Percentiles rank a stretch among this genome's conserved stretches.
Evolutionary conservation across 495 filamentous ascomycete species (phyloP).

Genomic region (Viridothelium virens): DNA sequence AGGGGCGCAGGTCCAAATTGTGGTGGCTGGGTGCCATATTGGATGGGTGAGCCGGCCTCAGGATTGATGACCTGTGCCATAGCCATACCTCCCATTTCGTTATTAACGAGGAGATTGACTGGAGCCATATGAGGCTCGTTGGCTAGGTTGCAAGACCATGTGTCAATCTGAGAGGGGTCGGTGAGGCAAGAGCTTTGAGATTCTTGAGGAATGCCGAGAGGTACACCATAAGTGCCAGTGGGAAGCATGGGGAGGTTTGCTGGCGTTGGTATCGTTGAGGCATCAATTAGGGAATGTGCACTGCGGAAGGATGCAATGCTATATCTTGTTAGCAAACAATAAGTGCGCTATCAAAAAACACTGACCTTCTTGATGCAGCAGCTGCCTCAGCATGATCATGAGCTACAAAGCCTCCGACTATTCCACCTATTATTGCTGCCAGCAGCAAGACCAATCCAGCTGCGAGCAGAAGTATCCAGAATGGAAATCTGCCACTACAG

Average conservation of each 20-base stretch:
- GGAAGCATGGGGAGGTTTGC: constrained; percentile 42
- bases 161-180: constrained; percentile 47
- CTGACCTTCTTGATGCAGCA: neutral
- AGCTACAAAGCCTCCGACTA: constrained; percentile 35
- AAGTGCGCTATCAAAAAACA: neutral
- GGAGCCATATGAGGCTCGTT: constrained; percentile 4
- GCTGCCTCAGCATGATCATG: constrained; percentile 14
- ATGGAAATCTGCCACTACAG: constrained; percentile 29
- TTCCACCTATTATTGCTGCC: constrained; percentile 29
- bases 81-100: constrained; percentile 40
- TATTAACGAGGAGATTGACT: constrained; percentile 30
- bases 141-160: constrained; percentile 60
- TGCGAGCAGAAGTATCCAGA: constrained; percentile 40
- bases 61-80: constrained; percentile 6
- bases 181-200: constrained; percentile 60
- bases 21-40: constrained; percentile 70
- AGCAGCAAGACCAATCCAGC: constrained; percentile 50
- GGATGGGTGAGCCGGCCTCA: constrained; percentile 1
- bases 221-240: constrained; percentile 56
- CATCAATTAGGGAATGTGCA: constrained; percentile 55
- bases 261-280: constrained; percentile 53
- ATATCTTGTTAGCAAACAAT: neutral
- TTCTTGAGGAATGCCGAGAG: constrained; percentile 47
- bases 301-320: constrained; percentile 37
- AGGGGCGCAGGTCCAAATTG: constrained; percentile 41